Evolutionary conservation across 2,329 filamentous ascomycete species (phyloP).

Genomic region (Teratosphaeria destructans): DNA sequence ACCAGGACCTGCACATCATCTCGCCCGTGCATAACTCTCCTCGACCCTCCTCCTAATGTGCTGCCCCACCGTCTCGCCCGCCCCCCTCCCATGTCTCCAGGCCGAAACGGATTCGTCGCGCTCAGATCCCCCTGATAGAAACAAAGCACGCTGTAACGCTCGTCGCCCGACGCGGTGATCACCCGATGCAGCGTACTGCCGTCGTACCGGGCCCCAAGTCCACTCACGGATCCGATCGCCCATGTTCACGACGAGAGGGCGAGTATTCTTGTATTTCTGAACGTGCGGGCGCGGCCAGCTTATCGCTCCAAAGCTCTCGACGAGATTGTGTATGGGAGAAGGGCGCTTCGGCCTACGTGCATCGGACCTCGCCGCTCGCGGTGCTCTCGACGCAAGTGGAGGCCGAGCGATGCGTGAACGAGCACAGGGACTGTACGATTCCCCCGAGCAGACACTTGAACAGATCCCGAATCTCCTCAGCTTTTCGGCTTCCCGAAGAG

Average conservation of each 20-base stretch:
- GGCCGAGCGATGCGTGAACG: not conserved
- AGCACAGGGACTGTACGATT: not conserved
- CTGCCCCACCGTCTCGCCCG: constrained; percentile 14
- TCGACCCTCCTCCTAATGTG: constrained; percentile 14
- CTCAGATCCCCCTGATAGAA: constrained; percentile 28
- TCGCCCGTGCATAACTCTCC: not conserved
- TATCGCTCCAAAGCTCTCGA: not conserved
- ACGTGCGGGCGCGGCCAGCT: not conserved
- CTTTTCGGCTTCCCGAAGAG: constrained; percentile 40
- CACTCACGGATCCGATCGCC: constrained; percentile 40
- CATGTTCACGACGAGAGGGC: constrained; percentile 34
- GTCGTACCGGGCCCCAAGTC: constrained; percentile 34
- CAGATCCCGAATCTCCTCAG: not conserved
- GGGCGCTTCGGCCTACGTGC: not conserved
- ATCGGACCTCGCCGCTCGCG: not conserved
- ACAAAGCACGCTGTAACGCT: constrained; percentile 37
- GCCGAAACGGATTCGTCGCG: constrained; percentile 13
- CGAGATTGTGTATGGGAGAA: not conserved
- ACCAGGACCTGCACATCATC: not conserved
- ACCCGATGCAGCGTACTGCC: constrained; percentile 35
- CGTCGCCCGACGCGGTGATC: constrained; percentile 30
- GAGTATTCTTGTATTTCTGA: not conserved
- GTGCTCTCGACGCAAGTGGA: not conserved
- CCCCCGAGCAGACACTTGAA: not conserved
- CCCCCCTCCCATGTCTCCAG: constrained; percentile 1